Conservation (phyloP, 352 stramenopile genomes). For the Chrysophaeum taylorii region DNA sequence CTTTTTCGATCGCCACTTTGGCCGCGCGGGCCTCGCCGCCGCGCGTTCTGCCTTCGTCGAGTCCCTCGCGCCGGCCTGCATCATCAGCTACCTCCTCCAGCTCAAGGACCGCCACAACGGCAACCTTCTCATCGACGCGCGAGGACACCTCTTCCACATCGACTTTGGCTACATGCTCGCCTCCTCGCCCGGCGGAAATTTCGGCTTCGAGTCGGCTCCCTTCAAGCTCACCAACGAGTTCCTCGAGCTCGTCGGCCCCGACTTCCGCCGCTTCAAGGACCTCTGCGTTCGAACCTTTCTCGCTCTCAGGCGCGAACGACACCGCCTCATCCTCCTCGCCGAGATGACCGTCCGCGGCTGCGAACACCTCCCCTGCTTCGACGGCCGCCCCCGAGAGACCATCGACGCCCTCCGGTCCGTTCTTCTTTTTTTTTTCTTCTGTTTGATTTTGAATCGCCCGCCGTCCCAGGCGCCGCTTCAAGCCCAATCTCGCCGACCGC, state of each 20-base stretch:
- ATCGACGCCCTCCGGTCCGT: constrained; percentile 73
- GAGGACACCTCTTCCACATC: constrained; percentile 92
- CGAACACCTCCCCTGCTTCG: constrained; percentile 89
- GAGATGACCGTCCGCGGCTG: constrained; percentile 95
- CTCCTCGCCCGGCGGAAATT: constrained; percentile 73
- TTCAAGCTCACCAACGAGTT: constrained; percentile 97
- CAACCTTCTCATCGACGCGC: constrained; percentile 88
- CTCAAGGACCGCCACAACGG: constrained; percentile 96
- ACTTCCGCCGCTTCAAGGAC: constrained; percentile 84
- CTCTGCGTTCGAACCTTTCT: constrained; percentile 91
- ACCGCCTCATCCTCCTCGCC: constrained; percentile 83
- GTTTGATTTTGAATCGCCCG: too few species aligned
- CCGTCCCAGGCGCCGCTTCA: constrained; percentile 82
- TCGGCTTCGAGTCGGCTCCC: constrained; percentile 83
- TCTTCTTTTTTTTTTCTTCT: too few species aligned
- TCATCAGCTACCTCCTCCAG: constrained; percentile 90
- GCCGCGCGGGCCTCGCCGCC: constrained; percentile 46
- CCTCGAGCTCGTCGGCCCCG: constrained; percentile 82
- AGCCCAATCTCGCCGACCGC: constrained; percentile 80
- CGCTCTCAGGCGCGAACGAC: constrained; percentile 79
- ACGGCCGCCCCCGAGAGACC: constrained; percentile 71
- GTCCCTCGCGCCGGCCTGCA: constrained; percentile 72
- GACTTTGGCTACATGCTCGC: constrained; percentile 90
- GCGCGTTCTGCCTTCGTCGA: constrained; percentile 71
- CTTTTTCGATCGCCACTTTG: constrained; percentile 86